Percentiles rank a stretch among this genome's conserved stretches.
phyloP scores from a whole-genome alignment of 176 grass and related monocot species.

The Aegilops longissima region DNA sequence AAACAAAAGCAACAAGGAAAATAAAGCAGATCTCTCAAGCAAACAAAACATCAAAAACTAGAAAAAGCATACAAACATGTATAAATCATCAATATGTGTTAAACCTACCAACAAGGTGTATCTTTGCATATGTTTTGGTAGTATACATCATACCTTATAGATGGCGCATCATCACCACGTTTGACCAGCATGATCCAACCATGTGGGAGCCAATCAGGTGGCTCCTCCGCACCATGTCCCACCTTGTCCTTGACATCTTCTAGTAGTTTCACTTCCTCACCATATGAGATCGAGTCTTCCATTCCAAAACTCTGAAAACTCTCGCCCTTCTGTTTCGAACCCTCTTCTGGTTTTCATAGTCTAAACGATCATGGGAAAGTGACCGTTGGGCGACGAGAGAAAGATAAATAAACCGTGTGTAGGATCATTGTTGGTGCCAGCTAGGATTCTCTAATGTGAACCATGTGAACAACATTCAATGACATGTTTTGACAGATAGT shows the following conservation, averaged over 20 bases:
- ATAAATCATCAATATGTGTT: background rate
- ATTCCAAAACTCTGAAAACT: too few relatives aligned
- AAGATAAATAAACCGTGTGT: too few relatives aligned
- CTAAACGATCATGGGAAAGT: too few relatives aligned
- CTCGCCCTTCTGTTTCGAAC: too few relatives aligned
- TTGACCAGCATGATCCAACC: slow-evolving; percentile 48
- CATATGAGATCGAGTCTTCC: background rate
- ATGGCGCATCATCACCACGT: background rate
- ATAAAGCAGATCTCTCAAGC: background rate
- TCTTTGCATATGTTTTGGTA: too few relatives aligned
- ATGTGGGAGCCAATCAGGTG: slow-evolving; percentile 46
- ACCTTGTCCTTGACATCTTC: background rate
- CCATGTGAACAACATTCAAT: too few relatives aligned
- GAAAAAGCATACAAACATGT: background rate
- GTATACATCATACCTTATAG: slow-evolving; percentile 27
- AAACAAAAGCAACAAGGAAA: background rate
- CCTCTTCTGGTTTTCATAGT: too few relatives aligned
- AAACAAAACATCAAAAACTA: background rate
- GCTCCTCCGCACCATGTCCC: background rate
- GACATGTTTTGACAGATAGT: too few relatives aligned
- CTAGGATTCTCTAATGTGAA: too few relatives aligned
- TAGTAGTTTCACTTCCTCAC: background rate
- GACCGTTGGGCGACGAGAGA: too few relatives aligned
- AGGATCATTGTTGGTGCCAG: too few relatives aligned
- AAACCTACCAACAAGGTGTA: too few relatives aligned